A percentile compares a stretch with the other conserved stretches of the same genome.
These are phyloP conservation scores for Ustilago shanxiensis DNA, from an alignment of 1,284 basidiomycete genomes.

Conservation along the genomic window DNA sequence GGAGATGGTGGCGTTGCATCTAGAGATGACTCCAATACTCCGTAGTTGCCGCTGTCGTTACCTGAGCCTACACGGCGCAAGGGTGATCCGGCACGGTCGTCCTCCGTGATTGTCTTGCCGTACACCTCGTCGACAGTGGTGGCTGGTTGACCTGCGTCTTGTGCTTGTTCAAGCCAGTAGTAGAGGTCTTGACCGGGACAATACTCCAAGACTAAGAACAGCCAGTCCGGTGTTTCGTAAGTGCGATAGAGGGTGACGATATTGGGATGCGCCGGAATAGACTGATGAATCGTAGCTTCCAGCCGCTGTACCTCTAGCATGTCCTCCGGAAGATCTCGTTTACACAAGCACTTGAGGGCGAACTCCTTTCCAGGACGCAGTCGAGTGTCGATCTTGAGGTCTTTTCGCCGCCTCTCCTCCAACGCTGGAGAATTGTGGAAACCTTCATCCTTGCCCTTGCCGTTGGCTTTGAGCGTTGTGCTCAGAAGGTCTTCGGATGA, in stretches of 20 bases:
- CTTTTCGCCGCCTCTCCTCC: conserved; percentile 46
- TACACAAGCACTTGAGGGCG: conserved; percentile 95
- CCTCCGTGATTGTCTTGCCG: conserved; percentile 9
- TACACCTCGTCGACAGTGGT: conserved; percentile 9
- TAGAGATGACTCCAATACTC: conserved; percentile 26
- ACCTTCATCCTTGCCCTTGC: conserved; percentile 26
- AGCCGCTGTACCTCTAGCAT: conserved; percentile 66
- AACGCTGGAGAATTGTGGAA: conserved; percentile 52
- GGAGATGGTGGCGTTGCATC: conserved; percentile 83
- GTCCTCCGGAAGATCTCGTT: conserved; percentile 63
- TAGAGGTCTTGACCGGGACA: conserved; percentile 91
- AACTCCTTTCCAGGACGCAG: conserved; percentile 76
- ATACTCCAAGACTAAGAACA: conserved; percentile 86
- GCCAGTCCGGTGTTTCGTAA: conserved; percentile 80
- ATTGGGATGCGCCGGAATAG: conserved; percentile 88
- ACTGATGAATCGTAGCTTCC: conserved; percentile 92
- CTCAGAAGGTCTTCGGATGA: conserved; percentile 50
- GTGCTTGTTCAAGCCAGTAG: conserved; percentile 86
- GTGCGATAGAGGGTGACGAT: conserved; percentile 87
- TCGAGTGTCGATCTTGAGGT: conserved; percentile 41
- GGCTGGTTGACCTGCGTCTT: conserved; percentile 62
- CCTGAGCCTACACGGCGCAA: background rate
- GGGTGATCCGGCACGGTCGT: conserved; percentile 3
- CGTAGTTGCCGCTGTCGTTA: conserved; percentile 19
- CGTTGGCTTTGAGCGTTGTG: conserved; percentile 44